Conservation (phyloP, 495 filamentous ascomycete species). For the Podospora fimiseda region DNA sequence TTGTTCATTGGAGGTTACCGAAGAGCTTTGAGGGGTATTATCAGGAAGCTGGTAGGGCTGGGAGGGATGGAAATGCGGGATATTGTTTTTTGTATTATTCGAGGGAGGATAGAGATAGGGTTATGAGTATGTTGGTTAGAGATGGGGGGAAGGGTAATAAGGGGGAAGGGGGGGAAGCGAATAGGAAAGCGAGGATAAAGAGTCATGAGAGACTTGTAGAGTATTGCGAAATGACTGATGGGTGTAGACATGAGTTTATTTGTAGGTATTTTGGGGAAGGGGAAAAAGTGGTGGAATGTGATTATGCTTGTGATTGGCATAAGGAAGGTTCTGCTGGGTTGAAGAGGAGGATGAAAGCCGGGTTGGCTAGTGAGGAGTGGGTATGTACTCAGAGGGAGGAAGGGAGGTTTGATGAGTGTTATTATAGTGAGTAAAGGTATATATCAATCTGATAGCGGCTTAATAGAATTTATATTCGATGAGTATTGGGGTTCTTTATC, state of each 20-base stretch:
- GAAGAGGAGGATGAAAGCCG: slow-evolving; percentile 54
- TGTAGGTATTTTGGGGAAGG: slow-evolving; percentile 82
- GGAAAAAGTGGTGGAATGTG: slow-evolving; percentile 52
- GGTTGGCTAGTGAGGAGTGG: slow-evolving; percentile 66
- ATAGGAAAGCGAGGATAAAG: slow-evolving; percentile 30
- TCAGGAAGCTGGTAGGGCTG: slow-evolving; percentile 89
- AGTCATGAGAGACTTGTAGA: slow-evolving; percentile 55
- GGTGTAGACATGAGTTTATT: slow-evolving; percentile 72
- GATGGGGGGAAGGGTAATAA: slow-evolving; percentile 34
- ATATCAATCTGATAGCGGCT: no score
- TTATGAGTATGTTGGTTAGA: slow-evolving; percentile 48
- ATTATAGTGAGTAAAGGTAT: slow-evolving; percentile 29
- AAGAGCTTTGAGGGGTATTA: slow-evolving; percentile 94
- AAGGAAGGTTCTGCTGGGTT: slow-evolving; percentile 67
- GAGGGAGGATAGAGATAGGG: slow-evolving; percentile 71
- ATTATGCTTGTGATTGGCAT: slow-evolving; percentile 85
- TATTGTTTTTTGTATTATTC: slow-evolving; percentile 86
- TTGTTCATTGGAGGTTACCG: slow-evolving; percentile 87
- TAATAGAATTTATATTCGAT: no score
- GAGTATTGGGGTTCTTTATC: no score
- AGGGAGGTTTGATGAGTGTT: slow-evolving; percentile 43
- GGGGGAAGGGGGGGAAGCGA: slow-evolving; percentile 16
- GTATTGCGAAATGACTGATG: slow-evolving; percentile 72
- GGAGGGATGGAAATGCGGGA: slow-evolving; percentile 79
- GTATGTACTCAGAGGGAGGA: slow-evolving; percentile 63